Conservation (phyloP, 495 filamentous ascomycete genomes). For the Sordaria brevicollis region DNA sequence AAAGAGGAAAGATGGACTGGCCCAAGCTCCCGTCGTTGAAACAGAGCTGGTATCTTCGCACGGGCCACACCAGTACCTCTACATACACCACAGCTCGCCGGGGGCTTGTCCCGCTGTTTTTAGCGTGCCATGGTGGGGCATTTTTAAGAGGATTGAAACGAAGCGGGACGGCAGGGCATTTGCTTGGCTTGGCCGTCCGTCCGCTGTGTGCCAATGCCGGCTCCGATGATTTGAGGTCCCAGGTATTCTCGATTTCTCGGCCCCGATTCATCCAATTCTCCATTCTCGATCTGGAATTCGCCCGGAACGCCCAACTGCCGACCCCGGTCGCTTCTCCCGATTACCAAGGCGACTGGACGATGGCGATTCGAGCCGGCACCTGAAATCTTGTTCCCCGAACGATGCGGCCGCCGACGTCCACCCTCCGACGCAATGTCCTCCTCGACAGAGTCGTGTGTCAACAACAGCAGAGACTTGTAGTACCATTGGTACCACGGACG, state of each 20-base stretch:
- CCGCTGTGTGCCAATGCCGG: not conserved
- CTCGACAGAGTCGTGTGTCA: not conserved
- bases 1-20: not conserved
- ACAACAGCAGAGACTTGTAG: not conserved
- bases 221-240: not conserved
- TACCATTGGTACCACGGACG: not conserved
- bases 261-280: not conserved
- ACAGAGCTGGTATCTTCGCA: not conserved
- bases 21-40: not conserved
- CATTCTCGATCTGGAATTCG: not conserved
- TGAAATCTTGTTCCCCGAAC: slow-evolving; percentile 8
- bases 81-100: not conserved
- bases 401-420: slow-evolving; percentile 23
- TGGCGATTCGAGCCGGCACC: slow-evolving; percentile 20
- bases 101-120: not conserved
- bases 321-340: not conserved
- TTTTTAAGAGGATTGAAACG: not conserved
- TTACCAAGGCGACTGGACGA: slow-evolving; percentile 8
- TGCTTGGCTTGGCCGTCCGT: not conserved
- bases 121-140: not conserved
- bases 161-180: not conserved
- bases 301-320: not conserved
- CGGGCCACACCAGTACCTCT: not conserved
- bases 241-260: not conserved
- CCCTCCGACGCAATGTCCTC: slow-evolving; percentile 10